Base-by-base conservation (phyloP, 352 stramenopile species). In the Thalassiosira ordinaria region DNA sequence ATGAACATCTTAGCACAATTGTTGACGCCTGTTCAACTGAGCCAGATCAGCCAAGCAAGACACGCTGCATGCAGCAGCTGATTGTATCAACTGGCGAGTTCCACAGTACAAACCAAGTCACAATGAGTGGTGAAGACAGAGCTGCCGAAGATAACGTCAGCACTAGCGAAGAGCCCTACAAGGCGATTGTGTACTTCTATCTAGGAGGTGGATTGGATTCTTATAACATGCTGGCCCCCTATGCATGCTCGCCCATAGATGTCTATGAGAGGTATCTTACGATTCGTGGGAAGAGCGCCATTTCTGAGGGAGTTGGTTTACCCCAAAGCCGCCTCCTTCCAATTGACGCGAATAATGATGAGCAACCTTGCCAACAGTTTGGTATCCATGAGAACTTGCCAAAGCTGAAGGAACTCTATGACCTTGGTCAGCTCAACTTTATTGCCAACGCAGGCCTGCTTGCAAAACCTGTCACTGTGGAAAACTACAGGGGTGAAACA, bases 101-200 rank as follows among this genome's bases (percentile, higher is more conserved):
- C 57, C 83, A 92, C 14, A 88, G 44, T 20, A 89, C 82, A 3
- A 86, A 67, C 66, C 24, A 18, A 0, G 72, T 84, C 11, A 44
- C 24, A 44, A 37, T 52, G 22, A 89, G 70, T 65, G 71, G 56
- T 9, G 59, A 73, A 67, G 39, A 41, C 16, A 66, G 82, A 59
- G 53, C 9, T 18, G 39, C 9, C 3, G 13, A 75, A 33, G 20
- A 6, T 51, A 46, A n/a, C n/a, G n/a, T n/a, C n/a, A n/a, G n/a
- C n/a, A n/a, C n/a, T n/a, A n/a, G 41, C n/a, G n/a, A n/a, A 33
- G 73, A 78, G 26, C 67, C 75, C 7, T 88, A 91, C 76, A 91
- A 92, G 67, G 86, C 86, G 6, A 70, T 93, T 22, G 67, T 94
- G 18, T 89, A 87, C 61, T 64, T 93, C 9, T 85, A 88, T 56